Evolutionary conservation across 305 asterid species (phyloP), one percentile per base, ranked within the genome.

Genomic region (Fraxinus sp.): DNA sequence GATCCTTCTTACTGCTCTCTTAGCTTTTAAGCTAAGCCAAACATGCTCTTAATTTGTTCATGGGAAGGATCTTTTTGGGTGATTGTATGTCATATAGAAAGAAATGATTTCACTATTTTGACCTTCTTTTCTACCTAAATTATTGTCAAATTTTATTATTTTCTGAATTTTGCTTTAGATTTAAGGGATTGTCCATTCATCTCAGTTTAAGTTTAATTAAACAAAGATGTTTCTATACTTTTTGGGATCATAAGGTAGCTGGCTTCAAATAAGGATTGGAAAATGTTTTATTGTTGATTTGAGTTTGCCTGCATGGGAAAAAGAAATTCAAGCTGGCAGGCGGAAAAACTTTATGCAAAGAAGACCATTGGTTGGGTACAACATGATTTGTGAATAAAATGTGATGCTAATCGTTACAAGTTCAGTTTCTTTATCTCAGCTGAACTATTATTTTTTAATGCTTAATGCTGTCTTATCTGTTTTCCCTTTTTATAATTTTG

Each of bases 61-160:
- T 32, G 62, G 37, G 73, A 64, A 64, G 32, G 73, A 4, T 83
- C 82, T 75, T 39, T 33, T 49, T 74, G 68, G 74, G n/a, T 46
- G 74, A 32, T 35, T 22, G 46, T 46, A 73, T 36, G 75, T 81
- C 39, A 75, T 36, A 14, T 22, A 59, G 16, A 73, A 59, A 35
- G 64, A 35, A 16, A 59, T 75, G 46, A 57, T 81, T 74, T 57
- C 62, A 64, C 22, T 46, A 57, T 36, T 81, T 64, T 75, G 28
- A 35, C 26, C 74, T 7, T 39, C 77, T 79, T 80, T 41, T 24
- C 28, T 64, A 4, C 73, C 72, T 24, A 64, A 64, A 64, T 64
- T 64, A 10, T 64, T 64, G 14, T 64, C 73, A 20, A 64, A n/a
- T n/a, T 55, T 55, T 55, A 55, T 55, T 55, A n/a, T 55, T 55